Evolutionary conservation across 2,329 filamentous ascomycete species (phyloP).

Genomic region (Aspergillus sp.): DNA sequence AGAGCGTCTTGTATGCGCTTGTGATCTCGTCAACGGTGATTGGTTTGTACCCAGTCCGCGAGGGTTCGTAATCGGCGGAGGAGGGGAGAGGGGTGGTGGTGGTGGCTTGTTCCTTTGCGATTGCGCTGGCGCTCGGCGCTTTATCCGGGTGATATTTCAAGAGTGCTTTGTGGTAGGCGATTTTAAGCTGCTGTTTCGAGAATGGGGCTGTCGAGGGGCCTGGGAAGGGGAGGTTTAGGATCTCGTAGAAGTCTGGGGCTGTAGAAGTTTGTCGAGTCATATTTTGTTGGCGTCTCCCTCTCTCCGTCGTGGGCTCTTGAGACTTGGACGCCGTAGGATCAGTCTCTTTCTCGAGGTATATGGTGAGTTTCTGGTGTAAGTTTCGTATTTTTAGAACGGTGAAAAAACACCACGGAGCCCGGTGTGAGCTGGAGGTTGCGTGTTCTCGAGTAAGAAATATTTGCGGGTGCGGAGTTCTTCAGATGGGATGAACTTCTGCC

Average conservation of each 20-base stretch:
- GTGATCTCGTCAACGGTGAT: conserved; percentile 60
- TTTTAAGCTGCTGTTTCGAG: conserved; percentile 48
- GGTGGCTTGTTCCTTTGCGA: conserved; percentile 5
- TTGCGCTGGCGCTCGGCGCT: conserved; percentile 19
- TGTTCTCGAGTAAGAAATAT: background rate
- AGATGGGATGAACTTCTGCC: background rate
- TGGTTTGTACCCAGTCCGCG: background rate
- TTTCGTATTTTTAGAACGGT: background rate
- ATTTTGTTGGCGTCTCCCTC: conserved; percentile 1
- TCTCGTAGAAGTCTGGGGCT: conserved; percentile 37
- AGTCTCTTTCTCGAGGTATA: background rate
- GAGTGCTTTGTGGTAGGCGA: conserved; percentile 58
- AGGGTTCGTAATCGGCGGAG: background rate
- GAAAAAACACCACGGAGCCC: background rate
- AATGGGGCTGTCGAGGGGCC: conserved; percentile 21
- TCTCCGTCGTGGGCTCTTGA: background rate
- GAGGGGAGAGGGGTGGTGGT: background rate
- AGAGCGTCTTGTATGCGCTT: conserved; percentile 57
- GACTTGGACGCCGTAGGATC: background rate
- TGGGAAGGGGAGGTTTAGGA: conserved; percentile 40
- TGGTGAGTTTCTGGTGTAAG: background rate
- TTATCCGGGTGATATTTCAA: conserved; percentile 63
- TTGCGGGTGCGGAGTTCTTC: background rate
- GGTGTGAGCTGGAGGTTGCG: background rate
- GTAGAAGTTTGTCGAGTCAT: conserved; percentile 18